phyloP scores from a whole-genome alignment of 73 alveolate species.

The Breviolum minutum region DNA sequence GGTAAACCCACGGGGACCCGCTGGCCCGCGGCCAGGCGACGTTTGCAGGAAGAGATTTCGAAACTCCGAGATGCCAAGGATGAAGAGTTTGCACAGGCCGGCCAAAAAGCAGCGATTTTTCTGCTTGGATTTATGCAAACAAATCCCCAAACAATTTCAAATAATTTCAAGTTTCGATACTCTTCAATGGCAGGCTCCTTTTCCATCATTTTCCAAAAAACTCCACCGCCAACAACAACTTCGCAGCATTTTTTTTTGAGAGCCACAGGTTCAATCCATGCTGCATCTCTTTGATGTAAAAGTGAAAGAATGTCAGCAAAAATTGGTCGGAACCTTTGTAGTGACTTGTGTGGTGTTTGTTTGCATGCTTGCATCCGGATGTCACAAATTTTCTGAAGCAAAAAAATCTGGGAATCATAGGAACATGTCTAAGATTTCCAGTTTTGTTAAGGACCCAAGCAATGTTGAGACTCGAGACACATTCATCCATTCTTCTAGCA shows the following conservation, averaged over 20 bases:
- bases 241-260: not conserved
- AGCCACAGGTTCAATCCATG: slow-evolving; percentile 36
- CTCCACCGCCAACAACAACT: not conserved
- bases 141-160: not conserved
- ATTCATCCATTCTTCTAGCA: not conserved
- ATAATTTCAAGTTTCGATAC: not conserved
- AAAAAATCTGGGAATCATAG: too few relatives aligned
- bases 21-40: not conserved
- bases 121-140: not conserved
- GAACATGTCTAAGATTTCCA: not conserved
- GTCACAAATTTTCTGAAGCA: too few relatives aligned
- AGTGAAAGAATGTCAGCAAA: slow-evolving; percentile 34
- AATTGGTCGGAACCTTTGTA: not conserved
- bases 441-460: not conserved
- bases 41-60: not conserved
- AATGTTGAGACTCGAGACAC: not conserved
- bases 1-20: too few relatives aligned
- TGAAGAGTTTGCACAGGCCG: slow-evolving; percentile 8
- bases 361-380: not conserved
- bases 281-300: not conserved
- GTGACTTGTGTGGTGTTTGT: not conserved
- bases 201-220: not conserved
- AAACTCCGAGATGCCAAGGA: not conserved
- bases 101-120: too few relatives aligned
- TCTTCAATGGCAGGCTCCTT: not conserved